Evolutionary conservation across 768 basidiomycete genomes (phyloP).

Genomic region (Leucogyrophana mollusca): DNA sequence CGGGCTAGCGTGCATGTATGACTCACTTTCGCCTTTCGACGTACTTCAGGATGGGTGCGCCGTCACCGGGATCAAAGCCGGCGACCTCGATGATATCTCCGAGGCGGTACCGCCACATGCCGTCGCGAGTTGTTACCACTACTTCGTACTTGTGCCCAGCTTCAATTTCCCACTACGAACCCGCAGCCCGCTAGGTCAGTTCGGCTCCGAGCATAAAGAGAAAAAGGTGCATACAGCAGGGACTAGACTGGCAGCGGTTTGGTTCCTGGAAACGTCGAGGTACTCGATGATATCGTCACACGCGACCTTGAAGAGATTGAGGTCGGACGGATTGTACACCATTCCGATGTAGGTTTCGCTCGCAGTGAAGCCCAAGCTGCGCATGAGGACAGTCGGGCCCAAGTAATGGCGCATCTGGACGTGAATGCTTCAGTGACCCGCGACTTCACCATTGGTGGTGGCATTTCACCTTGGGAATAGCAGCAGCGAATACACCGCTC

Average conservation of each 20-base stretch:
- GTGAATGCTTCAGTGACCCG: neutral
- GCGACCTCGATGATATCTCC: slow-evolving; percentile 5
- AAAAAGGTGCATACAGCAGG: slow-evolving; percentile 1
- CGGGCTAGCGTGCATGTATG: too few relatives aligned
- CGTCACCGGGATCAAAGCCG: slow-evolving; percentile 9
- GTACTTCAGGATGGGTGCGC: slow-evolving; percentile 4
- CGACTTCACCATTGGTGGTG: neutral
- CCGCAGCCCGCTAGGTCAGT: neutral
- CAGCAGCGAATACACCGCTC: slow-evolving; percentile 14
- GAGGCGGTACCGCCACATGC: slow-evolving; percentile 9
- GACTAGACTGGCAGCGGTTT: neutral
- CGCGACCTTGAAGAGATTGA: slow-evolving; percentile 7
- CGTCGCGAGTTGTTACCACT: slow-evolving; percentile 15
- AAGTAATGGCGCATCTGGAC: neutral
- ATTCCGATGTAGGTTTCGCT: slow-evolving; percentile 3
- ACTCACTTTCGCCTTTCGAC: slow-evolving; percentile 7
- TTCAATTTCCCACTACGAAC: slow-evolving; percentile 12
- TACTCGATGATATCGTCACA: slow-evolving; percentile 10
- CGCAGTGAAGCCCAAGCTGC: neutral
- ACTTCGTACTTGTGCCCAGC: slow-evolving; percentile 15
- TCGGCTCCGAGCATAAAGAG: neutral
- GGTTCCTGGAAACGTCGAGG: neutral
- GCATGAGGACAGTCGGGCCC: slow-evolving; percentile 2
- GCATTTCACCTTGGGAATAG: slow-evolving; percentile 14
- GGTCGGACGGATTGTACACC: slow-evolving; percentile 1